phyloP scores from a whole-genome alignment of 371 early-diverging fungal genomes.

The Mucor mucedo region DNA sequence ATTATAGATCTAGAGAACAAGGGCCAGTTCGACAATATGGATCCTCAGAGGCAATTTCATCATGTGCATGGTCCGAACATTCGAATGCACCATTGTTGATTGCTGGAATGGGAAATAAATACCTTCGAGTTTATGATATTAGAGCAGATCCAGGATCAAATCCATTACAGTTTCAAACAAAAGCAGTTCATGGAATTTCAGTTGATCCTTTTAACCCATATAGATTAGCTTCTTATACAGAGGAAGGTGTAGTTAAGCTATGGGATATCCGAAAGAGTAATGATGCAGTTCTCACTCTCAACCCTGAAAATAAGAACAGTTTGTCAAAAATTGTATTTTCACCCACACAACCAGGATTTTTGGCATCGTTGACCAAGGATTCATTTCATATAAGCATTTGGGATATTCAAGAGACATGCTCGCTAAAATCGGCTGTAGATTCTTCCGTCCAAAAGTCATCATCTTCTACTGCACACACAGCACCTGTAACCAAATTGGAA shows the following conservation, averaged over 20 bases:
- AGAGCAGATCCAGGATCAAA: constrained; percentile 47
- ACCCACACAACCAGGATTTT: constrained; percentile 64
- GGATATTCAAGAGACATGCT: constrained; percentile 67
- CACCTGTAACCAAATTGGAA: constrained; percentile 4
- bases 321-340: constrained; percentile 69
- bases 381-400: constrained; percentile 60
- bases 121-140: constrained; percentile 75
- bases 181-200: constrained; percentile 73
- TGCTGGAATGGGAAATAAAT: constrained; percentile 81
- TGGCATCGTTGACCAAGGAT: constrained; percentile 72
- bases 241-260: constrained; percentile 73
- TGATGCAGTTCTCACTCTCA: constrained; percentile 57
- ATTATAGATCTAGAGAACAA: constrained; percentile 35
- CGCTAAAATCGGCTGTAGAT: constrained; percentile 28
- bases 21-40: constrained; percentile 73
- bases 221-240: constrained; percentile 76
- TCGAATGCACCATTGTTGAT: constrained; percentile 58
- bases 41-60: constrained; percentile 71
- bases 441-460: constrained; percentile 19
- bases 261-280: constrained; percentile 79
- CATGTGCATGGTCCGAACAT: constrained; percentile 75
- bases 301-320: constrained; percentile 42
- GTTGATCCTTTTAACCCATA: constrained; percentile 76
- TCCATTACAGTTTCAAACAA: constrained; percentile 67
- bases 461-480: not conserved